phyloP scores from a whole-genome alignment of 202 grass and related monocot genomes.

The Zizania palustris region DNA sequence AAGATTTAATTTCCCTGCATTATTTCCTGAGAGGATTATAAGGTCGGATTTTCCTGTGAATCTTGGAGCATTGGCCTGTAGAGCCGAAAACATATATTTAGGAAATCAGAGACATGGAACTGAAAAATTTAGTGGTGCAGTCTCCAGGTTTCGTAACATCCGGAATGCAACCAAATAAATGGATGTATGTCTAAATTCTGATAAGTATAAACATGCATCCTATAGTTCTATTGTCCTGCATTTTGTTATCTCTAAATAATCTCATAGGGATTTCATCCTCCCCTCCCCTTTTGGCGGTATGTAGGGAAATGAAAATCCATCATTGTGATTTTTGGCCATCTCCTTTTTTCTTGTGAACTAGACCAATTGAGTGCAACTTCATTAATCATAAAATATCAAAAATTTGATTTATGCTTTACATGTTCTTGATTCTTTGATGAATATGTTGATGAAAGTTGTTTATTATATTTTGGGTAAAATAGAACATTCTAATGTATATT shows the following conservation, averaged over 20 bases:
- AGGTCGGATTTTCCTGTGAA: slow-evolving; percentile 90
- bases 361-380: no score
- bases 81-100: slow-evolving; percentile 68
- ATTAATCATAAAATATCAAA: background rate
- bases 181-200: slow-evolving; percentile 11
- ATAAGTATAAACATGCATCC: slow-evolving; percentile 2
- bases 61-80: slow-evolving; percentile 73
- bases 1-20: slow-evolving; percentile 89
- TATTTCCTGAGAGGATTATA: slow-evolving; percentile 97
- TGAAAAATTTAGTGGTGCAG: slow-evolving; percentile 43
- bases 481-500: slow-evolving; percentile 23
- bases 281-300: background rate
- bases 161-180: slow-evolving; percentile 21
- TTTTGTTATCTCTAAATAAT: slow-evolving; percentile 18
- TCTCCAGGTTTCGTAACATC: slow-evolving; percentile 47
- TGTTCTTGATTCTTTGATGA: slow-evolving; percentile 24
- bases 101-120: slow-evolving; percentile 52
- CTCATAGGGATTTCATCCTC: background rate
- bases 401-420: background rate
- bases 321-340: slow-evolving; percentile 20
- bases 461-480: background rate
- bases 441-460: slow-evolving; percentile 18
- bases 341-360: no score
- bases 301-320: background rate
- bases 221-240: background rate